These are phyloP conservation scores for Phallus indusiatus DNA, from an alignment of 768 basidiomycete species.

Conservation along the genomic window DNA sequence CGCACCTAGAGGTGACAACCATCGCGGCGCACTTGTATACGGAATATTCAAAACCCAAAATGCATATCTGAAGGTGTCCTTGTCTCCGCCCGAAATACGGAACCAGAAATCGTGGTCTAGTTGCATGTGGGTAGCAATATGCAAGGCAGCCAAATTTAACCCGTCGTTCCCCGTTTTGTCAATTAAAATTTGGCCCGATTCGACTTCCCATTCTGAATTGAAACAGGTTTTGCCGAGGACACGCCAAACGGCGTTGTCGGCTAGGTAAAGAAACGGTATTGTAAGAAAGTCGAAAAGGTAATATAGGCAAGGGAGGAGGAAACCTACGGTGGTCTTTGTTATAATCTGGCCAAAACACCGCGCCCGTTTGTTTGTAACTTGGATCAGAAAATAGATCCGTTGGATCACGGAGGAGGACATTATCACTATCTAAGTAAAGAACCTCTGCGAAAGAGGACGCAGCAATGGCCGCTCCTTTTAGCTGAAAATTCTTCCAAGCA, in stretches of 20 bases:
- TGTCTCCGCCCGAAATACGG: conserved; percentile 23
- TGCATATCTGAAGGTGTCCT: conserved; percentile 23
- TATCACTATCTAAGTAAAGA: conserved; percentile 32
- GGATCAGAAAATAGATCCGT: conserved; percentile 26
- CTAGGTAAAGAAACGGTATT: conserved; percentile 6
- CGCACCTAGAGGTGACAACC: conserved; percentile 12
- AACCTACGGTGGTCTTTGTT: conserved; percentile 26
- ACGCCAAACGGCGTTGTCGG: conserved; percentile 32
- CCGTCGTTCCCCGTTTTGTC: conserved; percentile 31
- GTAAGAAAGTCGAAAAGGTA: background rate
- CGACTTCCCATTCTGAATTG: conserved; percentile 27
- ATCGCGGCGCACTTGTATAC: conserved; percentile 23
- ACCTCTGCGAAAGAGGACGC: conserved; percentile 26
- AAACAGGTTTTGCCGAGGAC: conserved; percentile 24
- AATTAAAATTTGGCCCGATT: conserved; percentile 30
- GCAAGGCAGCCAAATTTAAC: conserved; percentile 29
- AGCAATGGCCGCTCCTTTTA: conserved; percentile 27
- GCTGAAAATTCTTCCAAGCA: conserved; percentile 23
- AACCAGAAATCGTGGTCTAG: conserved; percentile 31
- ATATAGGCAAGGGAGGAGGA: background rate
- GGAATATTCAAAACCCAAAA: conserved; percentile 25
- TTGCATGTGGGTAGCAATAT: conserved; percentile 26
- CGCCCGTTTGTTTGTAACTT: conserved; percentile 20
- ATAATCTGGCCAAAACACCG: conserved; percentile 34
- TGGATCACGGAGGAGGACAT: conserved; percentile 27